These are phyloP conservation scores for Pythium chondricola DNA, from an alignment of 352 stramenopile genomes.

Conservation along the genomic window DNA sequence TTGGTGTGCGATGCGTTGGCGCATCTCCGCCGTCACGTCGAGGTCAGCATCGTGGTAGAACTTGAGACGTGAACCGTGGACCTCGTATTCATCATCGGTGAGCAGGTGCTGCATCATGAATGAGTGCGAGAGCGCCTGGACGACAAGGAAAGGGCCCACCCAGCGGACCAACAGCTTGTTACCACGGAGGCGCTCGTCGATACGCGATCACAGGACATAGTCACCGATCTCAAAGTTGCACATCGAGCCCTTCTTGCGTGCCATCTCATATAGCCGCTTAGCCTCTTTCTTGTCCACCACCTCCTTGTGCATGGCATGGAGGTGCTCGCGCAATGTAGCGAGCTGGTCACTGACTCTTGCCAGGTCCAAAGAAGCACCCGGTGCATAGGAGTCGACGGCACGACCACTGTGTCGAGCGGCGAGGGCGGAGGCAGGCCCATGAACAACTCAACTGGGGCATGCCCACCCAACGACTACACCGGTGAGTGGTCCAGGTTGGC, in stretches of 20 bases:
- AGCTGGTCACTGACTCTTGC: neutral
- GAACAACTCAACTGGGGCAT: conserved; percentile 6
- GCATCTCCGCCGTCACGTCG: conserved; percentile 9
- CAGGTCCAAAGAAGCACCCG: neutral
- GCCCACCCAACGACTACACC: neutral
- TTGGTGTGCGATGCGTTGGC: conserved; percentile 9
- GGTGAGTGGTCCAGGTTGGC: conserved; percentile 5
- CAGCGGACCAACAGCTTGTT: conserved; percentile 18
- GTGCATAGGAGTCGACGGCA: neutral
- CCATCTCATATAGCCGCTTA: neutral
- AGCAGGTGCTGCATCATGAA: conserved; percentile 17
- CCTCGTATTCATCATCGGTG: conserved; percentile 13
- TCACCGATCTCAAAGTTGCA: conserved; percentile 18
- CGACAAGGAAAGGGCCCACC: conserved; percentile 16
- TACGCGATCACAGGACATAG: conserved; percentile 19
- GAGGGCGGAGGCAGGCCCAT: conserved; percentile 2
- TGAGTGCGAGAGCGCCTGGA: conserved; percentile 10
- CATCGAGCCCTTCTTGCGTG: neutral
- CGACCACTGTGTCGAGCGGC: neutral
- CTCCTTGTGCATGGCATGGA: neutral
- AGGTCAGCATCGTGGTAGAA: conserved; percentile 14
- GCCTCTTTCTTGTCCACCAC: neutral
- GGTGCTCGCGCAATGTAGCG: neutral
- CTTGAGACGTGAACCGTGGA: conserved; percentile 17
- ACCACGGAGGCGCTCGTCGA: conserved; percentile 12